Evolutionary conservation across 768 basidiomycete species (phyloP), one percentile per base, ranked within the genome.

Genomic region (Clavulina sp.): DNA sequence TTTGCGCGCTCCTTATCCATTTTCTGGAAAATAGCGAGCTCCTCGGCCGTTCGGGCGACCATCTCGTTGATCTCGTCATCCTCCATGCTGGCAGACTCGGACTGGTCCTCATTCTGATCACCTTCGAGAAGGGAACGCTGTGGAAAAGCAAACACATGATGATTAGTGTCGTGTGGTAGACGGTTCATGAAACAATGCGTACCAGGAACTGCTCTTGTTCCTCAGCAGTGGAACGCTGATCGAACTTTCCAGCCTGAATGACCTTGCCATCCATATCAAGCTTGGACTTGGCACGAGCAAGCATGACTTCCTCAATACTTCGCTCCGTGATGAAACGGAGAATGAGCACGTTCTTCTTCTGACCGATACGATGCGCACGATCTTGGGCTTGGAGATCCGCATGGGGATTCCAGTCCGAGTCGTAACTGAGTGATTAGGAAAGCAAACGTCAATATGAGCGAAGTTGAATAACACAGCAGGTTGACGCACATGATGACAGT

Each of bases 361-460:
- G 95, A 54, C 95, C 95, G 60, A 99, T 99, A 75, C 95, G 92
- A 74, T 99, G 93, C 7, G 87, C 88, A 73, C 92, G 88, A 77
- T 99, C 93, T 65, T 99, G 95, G 9, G 95, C 95, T 66, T 99
- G 95, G 55, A 97, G 69, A 80, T 99, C 93, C 48, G 95, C 93
- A 60, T 97, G 93, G 44, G 93, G 93, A 69, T 97, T 99, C 91
- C 81, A 84, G 61, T 87, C 84, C 61, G 74, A 77, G 68, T 86
- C 83, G 59, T 86, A 83, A 59, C 82, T 85, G 54, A 31, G 54
- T 18, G 9, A 57, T 33, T 33, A 34, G 9, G 24, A 30, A 16
- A 29, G 26, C 13, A 28, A 26, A 0, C 5, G 30, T 55, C 21
- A 43, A 3, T 16, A 31, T 28, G 52, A 19, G 38, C 32, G 41